Base-by-base conservation (phyloP, 2,329 filamentous ascomycete species). In the Alternaria postmessia region DNA sequence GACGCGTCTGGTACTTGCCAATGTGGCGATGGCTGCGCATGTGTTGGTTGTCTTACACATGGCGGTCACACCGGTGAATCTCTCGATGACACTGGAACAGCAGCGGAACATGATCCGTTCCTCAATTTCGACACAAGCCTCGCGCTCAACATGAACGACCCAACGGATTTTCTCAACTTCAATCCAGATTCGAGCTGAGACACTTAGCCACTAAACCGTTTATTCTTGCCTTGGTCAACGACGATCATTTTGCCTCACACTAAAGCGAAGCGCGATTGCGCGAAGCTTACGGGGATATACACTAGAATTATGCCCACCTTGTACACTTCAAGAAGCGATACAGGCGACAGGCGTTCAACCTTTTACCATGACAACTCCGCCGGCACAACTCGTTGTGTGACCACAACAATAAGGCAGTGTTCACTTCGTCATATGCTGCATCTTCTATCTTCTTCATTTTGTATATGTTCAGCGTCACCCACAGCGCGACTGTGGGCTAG, bases 41-140 rank as follows among this genome's bases (percentile, higher is more conserved):
- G 84, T 63, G 76, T 83, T n/a, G 83, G 83, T 14, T 86, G 84
- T 64, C 72, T 85, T 12, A 84, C 82, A 3, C 84, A 86, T 56
- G 81, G 79, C 20, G 83, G 82, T 4, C 83, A 84, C 57, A 81
- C 81, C 24, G 82, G 81, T 14, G 63, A 83, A 22, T 62, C 75
- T 11, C 65, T 83, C 6, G 73, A 75, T 8, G 53, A 58, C 20
- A 58, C 69, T 18, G 36, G 54, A 14, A 57, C 63, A 20, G 59
- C 44, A 36, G 34, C 51, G 22, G 68, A 68, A 20, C 59, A 67
- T 7, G 62, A 59, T 38, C 14, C 60, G 1, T 72, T 72, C 41
- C 60, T 67, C 4, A 55, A 54, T 26, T 72, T 69, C 5, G 57
- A 56, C 1, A 46, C 68, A 8, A 43, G 46, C 26, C 28, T 71